Percentiles rank a stretch among this genome's conserved stretches.
Conservation (phyloP, 495 filamentous ascomycete species). For the Neurospora sp. region DNA sequence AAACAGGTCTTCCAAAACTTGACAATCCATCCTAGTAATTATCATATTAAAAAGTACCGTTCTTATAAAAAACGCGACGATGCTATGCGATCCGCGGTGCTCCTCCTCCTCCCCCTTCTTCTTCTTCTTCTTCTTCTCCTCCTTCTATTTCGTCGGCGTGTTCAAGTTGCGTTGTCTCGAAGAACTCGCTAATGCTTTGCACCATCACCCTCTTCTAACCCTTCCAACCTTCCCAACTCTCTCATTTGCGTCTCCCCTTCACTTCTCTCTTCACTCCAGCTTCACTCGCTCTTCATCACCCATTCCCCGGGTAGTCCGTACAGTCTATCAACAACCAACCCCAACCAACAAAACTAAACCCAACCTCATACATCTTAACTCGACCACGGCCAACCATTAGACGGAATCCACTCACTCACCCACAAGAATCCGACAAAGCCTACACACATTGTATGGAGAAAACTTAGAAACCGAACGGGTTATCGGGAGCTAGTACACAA, state of each 20-base stretch:
- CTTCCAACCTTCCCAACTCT: neutral
- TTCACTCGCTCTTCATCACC: neutral
- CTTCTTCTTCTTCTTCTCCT: neutral
- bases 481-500: slow-evolving; percentile 11
- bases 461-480: slow-evolving; percentile 16
- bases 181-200: neutral
- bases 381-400: neutral
- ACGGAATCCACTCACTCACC: neutral
- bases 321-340: neutral
- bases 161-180: neutral
- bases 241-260: neutral
- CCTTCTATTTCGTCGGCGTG: neutral
- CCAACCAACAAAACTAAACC: neutral
- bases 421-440: neutral
- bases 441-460: neutral
- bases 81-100: neutral
- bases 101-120: neutral
- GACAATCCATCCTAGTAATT: neutral
- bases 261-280: neutral
- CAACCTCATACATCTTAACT: neutral
- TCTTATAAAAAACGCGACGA: neutral
- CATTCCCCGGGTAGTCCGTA: neutral
- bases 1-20: neutral
- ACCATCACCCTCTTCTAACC: neutral
- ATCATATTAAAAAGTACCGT: neutral